These are phyloP conservation scores for Spathaspora girioi DNA, from an alignment of 805 yeast genomes.

Conservation along the genomic window DNA sequence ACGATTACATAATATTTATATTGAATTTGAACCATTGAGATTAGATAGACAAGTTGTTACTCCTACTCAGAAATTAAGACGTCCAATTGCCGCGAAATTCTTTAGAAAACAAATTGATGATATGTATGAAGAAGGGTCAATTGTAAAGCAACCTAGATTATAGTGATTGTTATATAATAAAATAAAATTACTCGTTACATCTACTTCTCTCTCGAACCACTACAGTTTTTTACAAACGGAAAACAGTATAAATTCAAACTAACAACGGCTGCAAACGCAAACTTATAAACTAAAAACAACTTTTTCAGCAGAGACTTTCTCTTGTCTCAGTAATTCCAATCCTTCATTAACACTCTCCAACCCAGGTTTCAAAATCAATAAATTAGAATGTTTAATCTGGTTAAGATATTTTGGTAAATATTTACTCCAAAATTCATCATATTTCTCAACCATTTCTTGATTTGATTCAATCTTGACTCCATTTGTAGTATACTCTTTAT, in stretches of 20 bases:
- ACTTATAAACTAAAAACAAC: conserved; percentile 28
- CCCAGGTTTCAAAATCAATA: conserved; percentile 21
- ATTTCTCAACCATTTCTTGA: conserved; percentile 5
- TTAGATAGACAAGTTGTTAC: conserved; percentile 62
- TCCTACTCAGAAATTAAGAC: conserved; percentile 57
- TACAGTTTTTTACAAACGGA: too few species aligned
- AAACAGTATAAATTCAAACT: background rate
- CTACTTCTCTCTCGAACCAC: background rate
- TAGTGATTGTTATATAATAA: background rate
- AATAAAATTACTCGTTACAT: background rate
- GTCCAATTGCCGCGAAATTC: conserved; percentile 28
- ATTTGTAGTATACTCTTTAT: background rate
- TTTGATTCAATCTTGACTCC: background rate
- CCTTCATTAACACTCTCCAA: conserved; percentile 31
- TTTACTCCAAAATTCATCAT: conserved; percentile 17
- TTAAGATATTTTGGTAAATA: conserved; percentile 14
- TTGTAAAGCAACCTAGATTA: conserved; percentile 15
- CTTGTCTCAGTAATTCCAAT: conserved; percentile 26
- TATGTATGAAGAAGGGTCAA: conserved; percentile 31
- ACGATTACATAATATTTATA: conserved; percentile 50
- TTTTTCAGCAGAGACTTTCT: conserved; percentile 42
- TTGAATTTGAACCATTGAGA: conserved; percentile 58
- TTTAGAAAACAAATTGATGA: conserved; percentile 19
- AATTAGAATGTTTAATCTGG: conserved; percentile 13
- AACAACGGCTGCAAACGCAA: background rate